These are phyloP conservation scores for Pythium rhizo-oryzae DNA, from an alignment of 352 stramenopile genomes.

Conservation along the genomic window DNA sequence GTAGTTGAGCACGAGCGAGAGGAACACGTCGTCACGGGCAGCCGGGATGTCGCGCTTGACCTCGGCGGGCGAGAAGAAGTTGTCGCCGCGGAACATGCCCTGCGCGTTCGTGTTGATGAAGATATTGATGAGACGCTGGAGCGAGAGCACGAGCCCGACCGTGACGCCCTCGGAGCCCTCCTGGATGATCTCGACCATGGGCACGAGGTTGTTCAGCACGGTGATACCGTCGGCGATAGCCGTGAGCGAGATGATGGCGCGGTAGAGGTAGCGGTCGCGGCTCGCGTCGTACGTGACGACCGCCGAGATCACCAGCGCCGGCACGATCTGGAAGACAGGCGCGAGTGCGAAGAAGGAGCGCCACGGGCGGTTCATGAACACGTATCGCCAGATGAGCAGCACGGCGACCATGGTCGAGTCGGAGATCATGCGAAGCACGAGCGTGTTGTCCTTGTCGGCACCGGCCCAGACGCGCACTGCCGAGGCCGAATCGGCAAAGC, in stretches of 20 bases:
- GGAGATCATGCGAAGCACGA: slow-evolving; percentile 45
- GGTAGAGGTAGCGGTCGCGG: slow-evolving; percentile 65
- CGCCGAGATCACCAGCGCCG: slow-evolving; percentile 46
- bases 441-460: slow-evolving; percentile 44
- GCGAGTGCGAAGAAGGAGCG: slow-evolving; percentile 56
- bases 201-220: slow-evolving; percentile 54
- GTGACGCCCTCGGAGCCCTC: slow-evolving; percentile 62
- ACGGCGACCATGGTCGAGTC: slow-evolving; percentile 59
- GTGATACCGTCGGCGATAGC: slow-evolving; percentile 59
- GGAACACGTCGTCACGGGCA: slow-evolving; percentile 46
- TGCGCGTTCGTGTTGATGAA: slow-evolving; percentile 58
- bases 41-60: slow-evolving; percentile 24
- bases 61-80: slow-evolving; percentile 40
- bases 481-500: slow-evolving; percentile 48
- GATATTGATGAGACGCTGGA: slow-evolving; percentile 56
- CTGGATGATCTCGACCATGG: slow-evolving; percentile 68
- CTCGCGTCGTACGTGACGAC: slow-evolving; percentile 46
- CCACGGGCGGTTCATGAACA: slow-evolving; percentile 65
- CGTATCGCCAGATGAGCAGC: slow-evolving; percentile 51
- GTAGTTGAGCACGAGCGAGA: slow-evolving; percentile 58
- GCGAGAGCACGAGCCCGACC: slow-evolving; percentile 55
- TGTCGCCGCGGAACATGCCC: slow-evolving; percentile 47
- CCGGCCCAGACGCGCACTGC: slow-evolving; percentile 47
- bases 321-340: slow-evolving; percentile 50
- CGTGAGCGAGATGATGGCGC: slow-evolving; percentile 47